Evolutionary conservation across 345 rosid species (phyloP).

Genomic region (Corchorus capsularis): DNA sequence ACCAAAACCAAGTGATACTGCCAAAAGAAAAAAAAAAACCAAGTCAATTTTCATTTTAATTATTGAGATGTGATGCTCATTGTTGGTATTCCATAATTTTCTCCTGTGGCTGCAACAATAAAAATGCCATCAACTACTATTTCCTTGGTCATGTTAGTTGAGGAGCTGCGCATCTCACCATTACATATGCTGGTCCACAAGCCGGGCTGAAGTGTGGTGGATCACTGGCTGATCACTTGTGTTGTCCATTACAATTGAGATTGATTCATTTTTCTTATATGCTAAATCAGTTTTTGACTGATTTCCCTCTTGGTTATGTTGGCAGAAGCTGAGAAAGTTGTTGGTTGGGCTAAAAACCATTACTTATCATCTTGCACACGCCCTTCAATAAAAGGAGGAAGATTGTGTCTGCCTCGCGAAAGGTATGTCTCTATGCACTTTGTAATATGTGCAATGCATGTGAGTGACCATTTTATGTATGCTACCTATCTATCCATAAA

Average conservation of each 20-base stretch:
- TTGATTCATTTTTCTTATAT: conserved; percentile 4
- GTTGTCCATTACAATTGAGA: not conserved
- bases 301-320: conserved; percentile 15
- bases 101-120: conserved; percentile 2
- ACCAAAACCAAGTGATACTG: not conserved
- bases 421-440: conserved; percentile 47
- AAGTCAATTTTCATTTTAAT: not conserved
- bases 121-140: no score
- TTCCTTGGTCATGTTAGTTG: not conserved
- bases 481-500: not conserved
- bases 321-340: conserved; percentile 89
- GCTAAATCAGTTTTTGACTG: not conserved
- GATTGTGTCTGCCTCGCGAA: conserved; percentile 74
- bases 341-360: conserved; percentile 98
- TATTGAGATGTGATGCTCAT: not conserved
- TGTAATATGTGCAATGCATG: not conserved
- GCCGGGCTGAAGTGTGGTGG: not conserved
- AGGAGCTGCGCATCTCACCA: not conserved
- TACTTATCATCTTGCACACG: conserved; percentile 63
- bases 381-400: conserved; percentile 71
- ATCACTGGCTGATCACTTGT: conserved; percentile 1
- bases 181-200: not conserved
- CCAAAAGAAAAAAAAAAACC: not conserved
- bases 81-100: not conserved
- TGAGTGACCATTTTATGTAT: not conserved